A percentile compares a stretch with the other conserved stretches of the same genome.
phyloP scores from a whole-genome alignment of 352 stramenopile species.

The Saprolegnia diclina region DNA sequence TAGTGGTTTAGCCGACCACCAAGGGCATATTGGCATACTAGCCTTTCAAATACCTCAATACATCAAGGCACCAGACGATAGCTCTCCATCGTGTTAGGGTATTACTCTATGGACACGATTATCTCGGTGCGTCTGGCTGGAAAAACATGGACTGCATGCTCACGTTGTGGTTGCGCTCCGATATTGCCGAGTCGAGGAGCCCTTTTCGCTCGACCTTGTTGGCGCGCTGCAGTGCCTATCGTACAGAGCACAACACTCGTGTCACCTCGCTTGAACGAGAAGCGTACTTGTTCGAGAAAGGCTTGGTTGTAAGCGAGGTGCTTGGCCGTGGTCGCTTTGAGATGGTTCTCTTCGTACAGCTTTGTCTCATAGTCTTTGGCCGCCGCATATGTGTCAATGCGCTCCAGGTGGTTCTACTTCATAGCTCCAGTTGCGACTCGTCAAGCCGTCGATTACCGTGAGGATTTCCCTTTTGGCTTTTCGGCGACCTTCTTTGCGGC shows the following conservation, averaged over 20 bases:
- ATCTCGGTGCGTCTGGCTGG: not conserved
- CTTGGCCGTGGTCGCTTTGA: conserved; percentile 19
- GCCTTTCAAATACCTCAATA: no score
- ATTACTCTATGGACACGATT: no score
- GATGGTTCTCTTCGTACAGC: conserved; percentile 7
- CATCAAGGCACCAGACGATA: no score
- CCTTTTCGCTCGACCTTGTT: conserved; percentile 13
- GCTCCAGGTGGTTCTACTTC: conserved; percentile 10
- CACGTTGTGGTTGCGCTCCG: conserved; percentile 20
- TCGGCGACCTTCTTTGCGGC: not conserved
- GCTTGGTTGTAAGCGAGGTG: conserved; percentile 13
- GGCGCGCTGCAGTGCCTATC: conserved; percentile 7
- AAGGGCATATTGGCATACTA: no score
- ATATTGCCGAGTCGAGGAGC: conserved; percentile 6
- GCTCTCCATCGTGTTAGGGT: no score
- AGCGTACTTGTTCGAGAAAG: conserved; percentile 7
- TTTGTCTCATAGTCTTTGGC: conserved; percentile 9
- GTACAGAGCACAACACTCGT: no score
- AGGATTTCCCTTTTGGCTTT: conserved; percentile 17
- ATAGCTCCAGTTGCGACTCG: not conserved
- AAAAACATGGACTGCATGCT: conserved; percentile 20
- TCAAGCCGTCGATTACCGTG: not conserved
- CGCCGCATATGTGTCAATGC: conserved; percentile 17
- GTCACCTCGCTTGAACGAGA: not conserved
- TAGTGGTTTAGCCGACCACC: no score